Base-by-base conservation (phyloP, 805 yeast species). In the Candida quercuum region DNA sequence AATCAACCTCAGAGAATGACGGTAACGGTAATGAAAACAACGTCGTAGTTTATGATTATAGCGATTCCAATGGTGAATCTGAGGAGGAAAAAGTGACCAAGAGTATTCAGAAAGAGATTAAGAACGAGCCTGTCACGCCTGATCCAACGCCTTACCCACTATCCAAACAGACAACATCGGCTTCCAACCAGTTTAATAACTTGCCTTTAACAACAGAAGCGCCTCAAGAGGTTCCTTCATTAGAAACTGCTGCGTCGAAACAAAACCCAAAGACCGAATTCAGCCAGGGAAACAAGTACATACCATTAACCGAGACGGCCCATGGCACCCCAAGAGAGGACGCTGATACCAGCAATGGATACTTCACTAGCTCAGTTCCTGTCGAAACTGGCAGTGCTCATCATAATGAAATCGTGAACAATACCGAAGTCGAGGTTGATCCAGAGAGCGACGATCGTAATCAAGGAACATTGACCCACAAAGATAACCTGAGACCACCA, bases 21-120 rank as follows among this genome's bases (percentile, higher is more conserved):
- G 55, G 51, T 5, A 41, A 49, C 31, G 65, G 63, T 6, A 65
- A 64, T 36, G 60, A 58, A 27, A 66, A 66, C 45, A 66, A 66
- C 37, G 68, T 64, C 4, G 33, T 59, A 20, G 31, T 42, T 4
- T 51, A 44, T 22, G 51, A 47, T 33, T 36, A 28, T 28, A 38
- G 26, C 16, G 32, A 33, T 4, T 17, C 9, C 2, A 5, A 35
- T 9, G 19, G 13, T 3, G 47, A 33, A 10, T 21, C 15, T n/a
- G 33, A 24, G 5, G 44, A 35, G 36, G 35, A 13, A 22, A 33
- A 29, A 33, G 38, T 22, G 40, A 38, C 30, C 43, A 43, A 16
- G 9, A 30, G 20, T 1, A 39, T 39, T 3, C 32, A 35, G 15
- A 19, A 20, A 5, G 38, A 35, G 18, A 33, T 34, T 24, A 30